phyloP scores from a whole-genome alignment of 2,329 filamentous ascomycete species.

The Colletotrichum abscissum region DNA sequence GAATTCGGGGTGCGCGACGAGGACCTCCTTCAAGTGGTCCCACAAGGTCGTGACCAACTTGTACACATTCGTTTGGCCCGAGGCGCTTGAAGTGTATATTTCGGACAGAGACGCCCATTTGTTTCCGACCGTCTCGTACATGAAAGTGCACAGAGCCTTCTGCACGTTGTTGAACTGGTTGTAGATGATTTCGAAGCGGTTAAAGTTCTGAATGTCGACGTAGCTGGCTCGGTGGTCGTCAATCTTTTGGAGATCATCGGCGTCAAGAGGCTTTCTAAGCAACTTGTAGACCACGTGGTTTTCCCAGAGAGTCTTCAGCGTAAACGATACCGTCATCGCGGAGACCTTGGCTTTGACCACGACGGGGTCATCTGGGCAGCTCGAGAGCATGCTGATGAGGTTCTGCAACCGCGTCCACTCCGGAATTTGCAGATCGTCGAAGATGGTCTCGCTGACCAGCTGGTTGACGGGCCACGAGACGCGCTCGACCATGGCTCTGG shows the following conservation, averaged over 20 bases:
- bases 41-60: neutral
- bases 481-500: constrained; percentile 61
- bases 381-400: constrained; percentile 42
- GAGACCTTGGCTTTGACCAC: constrained; percentile 34
- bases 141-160: constrained; percentile 48
- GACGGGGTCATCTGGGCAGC: neutral
- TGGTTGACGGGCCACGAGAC: constrained; percentile 46
- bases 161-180: constrained; percentile 44
- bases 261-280: neutral
- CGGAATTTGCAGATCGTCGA: constrained; percentile 42
- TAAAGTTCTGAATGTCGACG: constrained; percentile 45
- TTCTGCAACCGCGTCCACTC: constrained; percentile 49
- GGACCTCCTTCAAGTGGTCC: neutral
- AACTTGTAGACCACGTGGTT: constrained; percentile 17
- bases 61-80: neutral
- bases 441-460: constrained; percentile 47
- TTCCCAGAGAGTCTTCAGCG: constrained; percentile 25
- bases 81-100: neutral
- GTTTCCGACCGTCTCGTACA: constrained; percentile 46
- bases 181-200: constrained; percentile 40
- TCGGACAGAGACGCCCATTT: neutral
- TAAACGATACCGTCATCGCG: constrained; percentile 34
- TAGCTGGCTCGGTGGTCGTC: constrained; percentile 52
- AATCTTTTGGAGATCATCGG: constrained; percentile 23
- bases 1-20: constrained; percentile 9